Base-by-base conservation (phyloP, 2,329 filamentous ascomycete genomes). In the Claviceps sp. region DNA sequence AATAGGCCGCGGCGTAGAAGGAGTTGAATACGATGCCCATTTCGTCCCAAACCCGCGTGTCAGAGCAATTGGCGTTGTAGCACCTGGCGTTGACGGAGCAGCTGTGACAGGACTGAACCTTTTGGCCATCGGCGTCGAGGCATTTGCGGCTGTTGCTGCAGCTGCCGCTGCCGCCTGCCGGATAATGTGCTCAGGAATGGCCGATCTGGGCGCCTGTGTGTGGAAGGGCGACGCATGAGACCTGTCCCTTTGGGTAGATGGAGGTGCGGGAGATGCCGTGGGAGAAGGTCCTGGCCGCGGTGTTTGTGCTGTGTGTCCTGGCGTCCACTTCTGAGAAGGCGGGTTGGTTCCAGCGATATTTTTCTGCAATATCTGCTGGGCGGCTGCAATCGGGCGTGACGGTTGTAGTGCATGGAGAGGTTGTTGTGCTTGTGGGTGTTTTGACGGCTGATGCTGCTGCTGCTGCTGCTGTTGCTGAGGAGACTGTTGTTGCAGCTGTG, bases 1-100 rank as follows among this genome's bases (percentile, higher is more conserved):
- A 11, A 64, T 56, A 9, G 66, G 68, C 17, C 65, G 62, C 2
- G 80, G 80, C 1, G 80, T 84, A 4, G 78, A 78, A 4, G 78
- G 76, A 1, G 78, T 80, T 6, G 77, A 73, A 5, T 69, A 71
- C 16, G 75, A 68, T 2, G 71, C 76, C 80, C 80, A 84, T 59
- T 75, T 77, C 0, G 80, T 84, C 45, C 77, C 78, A 53, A 70
- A 67, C 0, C 68, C 68, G 45, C 64, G 60, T 1, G 59, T 61
- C 23, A 68, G 52, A 14, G 64, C 58, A 13, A 49, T 36, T 4
- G 61, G 61, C n/a, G 58, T 62, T 13, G 58, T 59, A 38, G 62
- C 59, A 11, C 62, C 55, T 6, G 69, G 69, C 0, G 69, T 71
- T 16, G 64, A 64, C 16, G 69, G 67, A 36, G 56, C 54, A 9